Conservation (phyloP, 345 rosid species). For the Noccaea caerulescens region DNA sequence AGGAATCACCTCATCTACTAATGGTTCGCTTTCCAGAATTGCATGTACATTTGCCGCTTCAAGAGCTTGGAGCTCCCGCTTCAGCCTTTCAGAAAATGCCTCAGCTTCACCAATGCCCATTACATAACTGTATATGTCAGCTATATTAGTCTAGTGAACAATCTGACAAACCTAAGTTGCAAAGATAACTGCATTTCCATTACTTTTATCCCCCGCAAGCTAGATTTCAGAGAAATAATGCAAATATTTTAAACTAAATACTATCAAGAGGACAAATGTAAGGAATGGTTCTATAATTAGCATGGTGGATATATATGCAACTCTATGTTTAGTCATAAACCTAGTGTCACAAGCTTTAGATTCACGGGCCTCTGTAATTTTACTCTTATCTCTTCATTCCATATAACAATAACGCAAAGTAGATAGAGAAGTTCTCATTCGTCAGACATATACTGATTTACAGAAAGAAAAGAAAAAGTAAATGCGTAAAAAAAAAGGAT, state of each 20-base stretch:
- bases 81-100: slow-evolving; percentile 97
- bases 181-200: slow-evolving; percentile 7
- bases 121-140: slow-evolving; percentile 66
- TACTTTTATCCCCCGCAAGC: background rate
- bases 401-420: background rate
- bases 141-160: slow-evolving; percentile 12
- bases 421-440: background rate
- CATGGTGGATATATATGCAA: slow-evolving; percentile 4
- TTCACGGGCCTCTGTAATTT: slow-evolving; percentile 5
- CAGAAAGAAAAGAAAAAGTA: background rate
- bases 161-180: slow-evolving; percentile 20
- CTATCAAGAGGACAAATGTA: slow-evolving; percentile 2
- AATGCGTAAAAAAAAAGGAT: background rate
- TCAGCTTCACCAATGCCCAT: slow-evolving; percentile 99
- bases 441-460: slow-evolving; percentile 22
- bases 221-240: slow-evolving; percentile 10
- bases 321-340: slow-evolving; percentile 5
- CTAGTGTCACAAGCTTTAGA: slow-evolving; percentile 28
- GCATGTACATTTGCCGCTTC: slow-evolving; percentile 99
- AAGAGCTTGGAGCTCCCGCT: slow-evolving; percentile 94
- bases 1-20: slow-evolving; percentile 78
- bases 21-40: slow-evolving; percentile 93
- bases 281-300: slow-evolving; percentile 11
- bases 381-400: slow-evolving; percentile 25
- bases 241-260: background rate